phyloP scores from a whole-genome alignment of 306 rosid species.

The Canavalia ensiformis region DNA sequence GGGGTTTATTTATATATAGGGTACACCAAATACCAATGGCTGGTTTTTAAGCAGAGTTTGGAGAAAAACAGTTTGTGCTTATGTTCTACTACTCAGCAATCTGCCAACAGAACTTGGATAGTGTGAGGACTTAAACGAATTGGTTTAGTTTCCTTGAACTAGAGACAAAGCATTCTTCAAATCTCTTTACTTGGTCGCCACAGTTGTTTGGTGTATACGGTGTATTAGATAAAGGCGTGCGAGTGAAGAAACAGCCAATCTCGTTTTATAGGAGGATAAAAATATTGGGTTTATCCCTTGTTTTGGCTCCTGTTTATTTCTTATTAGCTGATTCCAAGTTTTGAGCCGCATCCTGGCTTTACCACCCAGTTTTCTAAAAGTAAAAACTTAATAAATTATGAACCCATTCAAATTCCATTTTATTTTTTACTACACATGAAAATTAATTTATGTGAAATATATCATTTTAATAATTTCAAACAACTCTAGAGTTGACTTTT shows the following conservation, averaged over 20 bases:
- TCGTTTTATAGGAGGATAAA: neutral
- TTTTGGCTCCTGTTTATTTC: constrained; percentile 24
- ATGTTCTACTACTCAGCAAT: constrained; percentile 30
- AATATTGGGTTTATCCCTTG: neutral
- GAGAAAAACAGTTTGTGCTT: constrained; percentile 35
- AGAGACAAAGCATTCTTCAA: constrained; percentile 56
- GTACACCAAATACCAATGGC: neutral
- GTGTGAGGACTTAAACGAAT: constrained; percentile 37
- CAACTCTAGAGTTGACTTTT: neutral
- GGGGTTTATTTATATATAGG: constrained; percentile 8
- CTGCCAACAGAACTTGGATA: constrained; percentile 47
- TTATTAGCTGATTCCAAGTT: neutral
- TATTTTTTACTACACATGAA: neutral
- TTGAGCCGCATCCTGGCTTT: constrained; percentile 35
- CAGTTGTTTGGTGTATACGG: constrained; percentile 55
- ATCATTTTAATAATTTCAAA: neutral
- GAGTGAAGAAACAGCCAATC: constrained; percentile 50
- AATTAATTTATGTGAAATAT: neutral
- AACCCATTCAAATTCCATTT: neutral
- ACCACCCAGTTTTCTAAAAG: neutral
- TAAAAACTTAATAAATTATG: neutral
- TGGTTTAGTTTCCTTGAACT: constrained; percentile 58
- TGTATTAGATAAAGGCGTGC: constrained; percentile 51
- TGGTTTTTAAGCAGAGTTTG: constrained; percentile 37
- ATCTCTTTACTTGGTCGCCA: constrained; percentile 89